phyloP scores from a whole-genome alignment of 179 eudicot genomes.

The Sideroxylon spinosum region DNA sequence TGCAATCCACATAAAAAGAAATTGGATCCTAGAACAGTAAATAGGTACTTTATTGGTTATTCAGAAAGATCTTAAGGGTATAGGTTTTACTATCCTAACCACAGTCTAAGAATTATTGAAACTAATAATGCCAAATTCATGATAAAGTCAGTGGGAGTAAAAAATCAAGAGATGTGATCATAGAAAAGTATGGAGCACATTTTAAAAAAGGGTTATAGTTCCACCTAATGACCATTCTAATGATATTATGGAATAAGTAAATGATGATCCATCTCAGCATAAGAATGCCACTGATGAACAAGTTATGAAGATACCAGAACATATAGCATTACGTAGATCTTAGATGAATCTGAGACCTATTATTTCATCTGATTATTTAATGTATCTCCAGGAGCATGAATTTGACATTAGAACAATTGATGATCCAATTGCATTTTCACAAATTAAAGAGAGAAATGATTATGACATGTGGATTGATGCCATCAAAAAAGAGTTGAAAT shows the following conservation, averaged over 20 bases:
- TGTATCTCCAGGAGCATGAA: not conserved
- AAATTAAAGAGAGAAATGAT: not conserved
- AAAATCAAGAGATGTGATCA: not conserved
- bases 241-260: not conserved
- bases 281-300: not conserved
- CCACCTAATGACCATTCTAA: not conserved
- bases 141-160: not conserved
- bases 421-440: constrained; percentile 1
- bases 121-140: not conserved
- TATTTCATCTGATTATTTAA: not conserved
- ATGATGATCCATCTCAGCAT: not conserved
- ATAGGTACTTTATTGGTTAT: not conserved
- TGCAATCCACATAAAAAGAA: not conserved
- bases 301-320: not conserved
- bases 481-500: not conserved
- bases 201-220: not conserved
- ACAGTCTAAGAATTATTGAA: not conserved
- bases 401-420: not conserved
- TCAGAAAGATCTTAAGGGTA: not conserved
- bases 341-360: not conserved
- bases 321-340: not conserved
- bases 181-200: not conserved
- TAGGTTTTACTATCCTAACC: not conserved
- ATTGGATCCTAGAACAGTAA: not conserved
- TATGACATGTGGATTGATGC: not conserved